Base-by-base conservation (phyloP, 768 basidiomycete genomes). In the Tricholoma sp. region DNA sequence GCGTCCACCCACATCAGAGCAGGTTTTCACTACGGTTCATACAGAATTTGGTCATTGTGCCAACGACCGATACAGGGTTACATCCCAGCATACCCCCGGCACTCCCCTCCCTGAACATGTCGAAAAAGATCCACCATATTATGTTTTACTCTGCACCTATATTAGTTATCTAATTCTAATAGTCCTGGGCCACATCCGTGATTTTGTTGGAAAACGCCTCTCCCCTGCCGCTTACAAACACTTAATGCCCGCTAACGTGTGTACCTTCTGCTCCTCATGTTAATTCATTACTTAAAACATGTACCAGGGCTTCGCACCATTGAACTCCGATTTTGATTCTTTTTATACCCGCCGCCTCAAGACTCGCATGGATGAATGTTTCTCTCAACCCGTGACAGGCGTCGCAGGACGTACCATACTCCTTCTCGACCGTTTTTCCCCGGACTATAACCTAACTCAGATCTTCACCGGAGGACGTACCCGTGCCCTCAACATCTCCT, bases 291-390 rank as follows among this genome's bases (percentile, higher is more conserved):
- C 22, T 58, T 50, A 53, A 27, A 59, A 49, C 57, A 7, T 43
- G 52, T 7, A 18, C 18, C 70, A 98, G 94, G 97, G 96, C 56
- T 95, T 97, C 67, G 96, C 95, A 1, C 91, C 97, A 5, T 80
- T 98, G 59, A 96, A 94, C 74, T 97, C 94, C 8, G 97, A 98
- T 71, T 98, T 98, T 63, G 96, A 98, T 72, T 98, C 97, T 5
- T 99, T 98, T 77, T 98, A 98, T 79, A 96, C 95, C 58, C 92
- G 96, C 52, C 88, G 95, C 3, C 83, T 98, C 62, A 98, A 98
- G 71, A 79, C 81, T 10, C 92, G 96, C 55, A 87, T 98, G 74
- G 94, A 97, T 65, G 94, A 98, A 68, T 96, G 94, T 67, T 98
- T 98, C 75, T 84, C 87, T 1, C 85, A 91, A 57, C 96, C 96